These are phyloP conservation scores for Microsporum ferrugineum DNA, from an alignment of 2,329 filamentous ascomycete genomes.

Conservation along the genomic window DNA sequence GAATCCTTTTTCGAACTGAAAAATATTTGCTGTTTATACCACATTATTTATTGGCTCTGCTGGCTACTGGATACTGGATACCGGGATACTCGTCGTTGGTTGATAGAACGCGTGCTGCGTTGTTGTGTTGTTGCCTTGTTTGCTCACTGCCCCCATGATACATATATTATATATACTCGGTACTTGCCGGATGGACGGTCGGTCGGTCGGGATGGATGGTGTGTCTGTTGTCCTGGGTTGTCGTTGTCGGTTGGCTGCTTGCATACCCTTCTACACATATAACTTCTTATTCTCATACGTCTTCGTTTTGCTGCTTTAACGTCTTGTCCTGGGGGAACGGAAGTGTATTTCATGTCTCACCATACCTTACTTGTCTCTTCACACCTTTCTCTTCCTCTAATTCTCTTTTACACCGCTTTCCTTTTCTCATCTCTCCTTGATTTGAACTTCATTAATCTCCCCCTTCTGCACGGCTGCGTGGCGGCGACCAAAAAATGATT, in stretches of 20 bases:
- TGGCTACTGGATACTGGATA: not conserved
- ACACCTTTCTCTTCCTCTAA: not conserved
- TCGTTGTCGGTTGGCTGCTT: not conserved
- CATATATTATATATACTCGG: not conserved
- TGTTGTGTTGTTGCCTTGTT: not conserved
- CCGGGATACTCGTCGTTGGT: not conserved
- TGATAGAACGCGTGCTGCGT: slow-evolving; percentile 3
- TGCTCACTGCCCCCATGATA: not conserved
- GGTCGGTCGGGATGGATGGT: slow-evolving; percentile 1
- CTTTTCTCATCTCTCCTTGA: too few species aligned
- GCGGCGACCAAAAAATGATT: too few species aligned
- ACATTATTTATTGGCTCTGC: not conserved
- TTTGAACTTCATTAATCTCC: too few species aligned
- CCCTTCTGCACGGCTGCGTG: too few species aligned
- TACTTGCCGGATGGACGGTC: not conserved
- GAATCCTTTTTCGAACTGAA: not conserved
- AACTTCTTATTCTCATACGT: not conserved
- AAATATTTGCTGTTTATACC: slow-evolving; percentile 3
- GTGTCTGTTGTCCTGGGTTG: not conserved
- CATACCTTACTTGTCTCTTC: not conserved
- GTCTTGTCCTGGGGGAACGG: not conserved
- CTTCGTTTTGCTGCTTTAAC: not conserved
- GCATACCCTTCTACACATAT: not conserved
- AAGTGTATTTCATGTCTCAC: not conserved
- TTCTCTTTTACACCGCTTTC: too few species aligned